Conservation (phyloP, 2,329 filamentous ascomycete species). For the Colletotrichum sp. region DNA sequence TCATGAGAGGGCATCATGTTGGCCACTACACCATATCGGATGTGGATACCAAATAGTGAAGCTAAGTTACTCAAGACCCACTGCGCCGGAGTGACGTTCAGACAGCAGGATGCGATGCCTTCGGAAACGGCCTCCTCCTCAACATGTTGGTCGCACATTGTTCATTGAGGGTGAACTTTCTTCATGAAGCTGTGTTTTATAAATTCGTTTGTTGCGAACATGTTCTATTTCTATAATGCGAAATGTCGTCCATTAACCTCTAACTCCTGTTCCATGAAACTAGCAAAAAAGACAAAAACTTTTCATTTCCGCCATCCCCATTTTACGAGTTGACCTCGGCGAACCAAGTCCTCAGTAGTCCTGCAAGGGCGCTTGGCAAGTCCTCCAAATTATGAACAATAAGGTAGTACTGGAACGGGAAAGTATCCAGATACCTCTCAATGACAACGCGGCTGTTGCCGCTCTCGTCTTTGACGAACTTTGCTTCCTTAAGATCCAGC, state of each 20-base stretch:
- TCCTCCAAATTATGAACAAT: conserved; percentile 93
- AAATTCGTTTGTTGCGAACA: background rate
- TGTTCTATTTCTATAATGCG: background rate
- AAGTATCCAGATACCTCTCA: conserved; percentile 90
- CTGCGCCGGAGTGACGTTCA: background rate
- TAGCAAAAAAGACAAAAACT: background rate
- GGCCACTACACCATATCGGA: conserved; percentile 16
- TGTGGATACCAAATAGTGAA: fast-evolving
- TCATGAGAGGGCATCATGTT: conserved; percentile 12
- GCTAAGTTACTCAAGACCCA: background rate
- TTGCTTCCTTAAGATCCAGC: conserved; percentile 85
- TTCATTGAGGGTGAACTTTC: background rate
- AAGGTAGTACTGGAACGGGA: conserved; percentile 96
- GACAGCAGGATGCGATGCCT: background rate
- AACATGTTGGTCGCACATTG: background rate
- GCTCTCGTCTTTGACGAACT: conserved; percentile 72
- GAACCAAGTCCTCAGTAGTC: conserved; percentile 95
- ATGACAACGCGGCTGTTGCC: conserved; percentile 75
- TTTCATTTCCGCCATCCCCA: background rate
- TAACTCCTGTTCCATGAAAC: background rate
- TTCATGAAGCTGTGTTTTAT: background rate
- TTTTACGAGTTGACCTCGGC: conserved; percentile 63
- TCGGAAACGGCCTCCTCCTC: background rate
- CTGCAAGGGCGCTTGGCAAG: conserved; percentile 85
- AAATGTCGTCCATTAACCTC: background rate